Evolutionary conservation across 2,329 filamentous ascomycete species (phyloP), one percentile per base, ranked within the genome.

Genomic region (Harringtonia aguacate): DNA sequence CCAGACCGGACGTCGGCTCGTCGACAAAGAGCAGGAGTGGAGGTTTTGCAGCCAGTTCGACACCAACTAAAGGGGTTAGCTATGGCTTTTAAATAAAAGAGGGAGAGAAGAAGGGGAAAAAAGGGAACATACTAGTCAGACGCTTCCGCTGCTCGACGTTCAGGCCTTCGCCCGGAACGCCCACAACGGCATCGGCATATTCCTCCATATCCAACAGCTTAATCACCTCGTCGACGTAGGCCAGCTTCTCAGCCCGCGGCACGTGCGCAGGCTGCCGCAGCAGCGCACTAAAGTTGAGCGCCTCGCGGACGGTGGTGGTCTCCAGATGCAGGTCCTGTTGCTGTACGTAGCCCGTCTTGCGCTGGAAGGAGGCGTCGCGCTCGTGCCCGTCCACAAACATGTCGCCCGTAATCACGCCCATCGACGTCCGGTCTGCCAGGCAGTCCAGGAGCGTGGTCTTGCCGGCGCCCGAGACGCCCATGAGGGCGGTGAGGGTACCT

Each of bases 1-100:
- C 89, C 18, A 95, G 78, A 68, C 89, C 89, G 24, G 88, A 95
- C 3, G 89, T 95, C n/a, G 89, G 89, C 62, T 97, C 89, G 55
- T 97, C 89, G 29, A 95, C 78, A 67, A 95, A 95, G 38, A 95
- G 77, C 48, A 95, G 73, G 41, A 95, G 72, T 33, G 86, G 81
- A 7, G 90, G 90, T 67, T 92, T 95, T 5, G 90, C 89, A 36
- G 86, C 89, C 18, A 97, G 74, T 60, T 97, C 90, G n/a, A 95
- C 89, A 63, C 87, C 90, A 50, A 95, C 95, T 36, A 17, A 8
- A 18, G 18, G 21, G 2, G n/a, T 35, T 41, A 41, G 18, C 4
- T 17, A 21, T 18, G 14, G n/a, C n/a, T n/a, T 7, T 21, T 22
- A 10, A 9, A 17, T 9, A 20, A 30, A 14, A 36, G 17, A 21